These are phyloP conservation scores for Aspergillus sp. DNA, from an alignment of 2,329 filamentous ascomycete species.

Conservation along the genomic window DNA sequence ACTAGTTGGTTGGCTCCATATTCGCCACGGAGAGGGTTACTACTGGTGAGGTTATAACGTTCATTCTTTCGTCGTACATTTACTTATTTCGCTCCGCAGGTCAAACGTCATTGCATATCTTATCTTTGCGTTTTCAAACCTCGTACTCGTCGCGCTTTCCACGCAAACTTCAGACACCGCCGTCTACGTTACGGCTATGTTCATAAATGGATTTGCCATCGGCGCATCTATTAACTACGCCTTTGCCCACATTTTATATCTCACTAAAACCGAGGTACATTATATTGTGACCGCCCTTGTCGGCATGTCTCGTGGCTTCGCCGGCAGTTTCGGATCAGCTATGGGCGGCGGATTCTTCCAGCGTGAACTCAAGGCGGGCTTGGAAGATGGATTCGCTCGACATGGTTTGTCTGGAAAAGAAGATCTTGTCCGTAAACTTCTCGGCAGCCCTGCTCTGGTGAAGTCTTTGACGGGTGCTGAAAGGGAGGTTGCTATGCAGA, in stretches of 20 bases:
- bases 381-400: conserved; percentile 59
- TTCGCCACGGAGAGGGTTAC: conserved; percentile 71
- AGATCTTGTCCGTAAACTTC: conserved; percentile 53
- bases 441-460: conserved; percentile 61
- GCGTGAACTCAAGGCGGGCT: conserved; percentile 56
- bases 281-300: conserved; percentile 75
- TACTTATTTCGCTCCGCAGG: conserved; percentile 23
- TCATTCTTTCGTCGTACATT: not conserved
- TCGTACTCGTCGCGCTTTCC: conserved; percentile 57
- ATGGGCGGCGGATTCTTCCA: conserved; percentile 76
- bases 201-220: conserved; percentile 70
- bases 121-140: conserved; percentile 62
- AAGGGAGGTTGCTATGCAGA: conserved; percentile 51
- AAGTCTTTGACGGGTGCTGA: conserved; percentile 50
- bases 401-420: conserved; percentile 38
- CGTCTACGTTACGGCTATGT: conserved; percentile 61
- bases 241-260: conserved; percentile 74
- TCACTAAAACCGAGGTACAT: conserved; percentile 65
- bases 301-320: conserved; percentile 78
- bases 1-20: conserved; percentile 72
- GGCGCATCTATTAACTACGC: conserved; percentile 78
- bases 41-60: conserved; percentile 51
- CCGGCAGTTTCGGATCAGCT: conserved; percentile 75
- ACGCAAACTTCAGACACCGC: conserved; percentile 52
- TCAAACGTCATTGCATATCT: conserved; percentile 61